Evolutionary conservation across 1,284 basidiomycete genomes (phyloP), one percentile per base, ranked within the genome.

Genomic region (Pascua sp.): DNA sequence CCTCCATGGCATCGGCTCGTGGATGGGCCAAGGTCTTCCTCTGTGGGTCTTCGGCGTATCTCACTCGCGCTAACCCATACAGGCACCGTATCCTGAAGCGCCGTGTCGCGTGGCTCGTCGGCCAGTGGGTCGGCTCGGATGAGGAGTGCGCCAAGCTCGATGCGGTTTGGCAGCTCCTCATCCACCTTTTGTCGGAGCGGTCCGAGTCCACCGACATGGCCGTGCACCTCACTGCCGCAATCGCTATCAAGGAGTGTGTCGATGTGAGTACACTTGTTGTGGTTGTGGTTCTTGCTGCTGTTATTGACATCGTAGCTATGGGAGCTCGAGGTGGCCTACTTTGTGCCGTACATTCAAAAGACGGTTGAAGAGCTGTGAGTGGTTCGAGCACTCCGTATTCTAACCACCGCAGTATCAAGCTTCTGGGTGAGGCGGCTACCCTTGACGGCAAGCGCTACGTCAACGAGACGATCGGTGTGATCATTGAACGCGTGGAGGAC

Each of bases 71-170:
- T 65, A 36, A 67, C 24, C 24, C 50, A 38, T 12, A 32, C 61
- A 92, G 89, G 55, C 90, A 88, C 67, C 88, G 89, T 0, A 89
- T 94, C 48, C 83, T 94, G 59, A 92, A 94, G 76, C 84, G 91
- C 17, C 84, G 91, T 44, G 88, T 94, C 60, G 91, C 90, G 0
- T 93, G 91, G 90, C 77, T 93, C 8, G 83, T 95, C 45, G 91
- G 91, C 12, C 88, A 87, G 80, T 91, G 89, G 86, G 82, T 90
- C 24, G 80, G 82, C 4, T 70, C 74, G 0, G 75, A 78, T 5
- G 86, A 89, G 53, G 81, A 83, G 60, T 85, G 84, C 59, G 78
- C 86, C 2, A 85, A 85, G 60, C 83, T 86, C 7, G 67, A 82
- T 4, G 78, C 82, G 49, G 79, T 91, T 11, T 95, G 91, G 91